Conservation (phyloP, 495 filamentous ascomycete genomes). For the Sordaria brevicollis region DNA sequence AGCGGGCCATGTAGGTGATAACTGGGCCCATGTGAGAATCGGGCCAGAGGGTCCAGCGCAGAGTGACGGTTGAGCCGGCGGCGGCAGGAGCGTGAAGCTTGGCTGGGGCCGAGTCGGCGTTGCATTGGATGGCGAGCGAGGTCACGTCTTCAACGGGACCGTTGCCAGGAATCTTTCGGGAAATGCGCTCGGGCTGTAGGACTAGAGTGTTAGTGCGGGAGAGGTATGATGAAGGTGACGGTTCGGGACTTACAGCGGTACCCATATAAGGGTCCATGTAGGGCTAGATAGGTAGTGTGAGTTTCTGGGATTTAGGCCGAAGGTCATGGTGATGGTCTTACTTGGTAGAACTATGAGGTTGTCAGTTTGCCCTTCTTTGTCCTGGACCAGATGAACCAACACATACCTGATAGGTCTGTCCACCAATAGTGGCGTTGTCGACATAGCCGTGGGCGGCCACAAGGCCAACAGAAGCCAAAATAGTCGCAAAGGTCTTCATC, state of each 20-base stretch:
- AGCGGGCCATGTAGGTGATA: slow-evolving; percentile 57
- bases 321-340: neutral
- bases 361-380: neutral
- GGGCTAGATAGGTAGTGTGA: slow-evolving; percentile 18
- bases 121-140: slow-evolving; percentile 37
- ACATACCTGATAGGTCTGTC: slow-evolving; percentile 22
- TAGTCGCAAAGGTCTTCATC: slow-evolving; percentile 28
- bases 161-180: slow-evolving; percentile 39
- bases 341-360: slow-evolving; percentile 11
- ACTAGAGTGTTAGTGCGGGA: neutral
- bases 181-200: slow-evolving; percentile 26
- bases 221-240: too few relatives aligned
- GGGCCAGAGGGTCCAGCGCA: slow-evolving; percentile 58
- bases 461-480: slow-evolving; percentile 37
- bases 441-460: slow-evolving; percentile 57
- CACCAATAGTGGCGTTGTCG: slow-evolving; percentile 35
- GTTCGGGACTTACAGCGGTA: slow-evolving; percentile 16
- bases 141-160: slow-evolving; percentile 40
- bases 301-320: neutral
- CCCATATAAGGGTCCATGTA: slow-evolving; percentile 41
- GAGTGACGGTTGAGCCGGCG: slow-evolving; percentile 45
- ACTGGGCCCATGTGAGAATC: slow-evolving; percentile 53
- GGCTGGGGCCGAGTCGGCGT: slow-evolving; percentile 39
- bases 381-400: neutral
- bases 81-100: slow-evolving; percentile 40